Evolutionary conservation across 352 stramenopile species (phyloP), one percentile per base, ranked within the genome.

Genomic region (Saprolegnia parasitica): DNA sequence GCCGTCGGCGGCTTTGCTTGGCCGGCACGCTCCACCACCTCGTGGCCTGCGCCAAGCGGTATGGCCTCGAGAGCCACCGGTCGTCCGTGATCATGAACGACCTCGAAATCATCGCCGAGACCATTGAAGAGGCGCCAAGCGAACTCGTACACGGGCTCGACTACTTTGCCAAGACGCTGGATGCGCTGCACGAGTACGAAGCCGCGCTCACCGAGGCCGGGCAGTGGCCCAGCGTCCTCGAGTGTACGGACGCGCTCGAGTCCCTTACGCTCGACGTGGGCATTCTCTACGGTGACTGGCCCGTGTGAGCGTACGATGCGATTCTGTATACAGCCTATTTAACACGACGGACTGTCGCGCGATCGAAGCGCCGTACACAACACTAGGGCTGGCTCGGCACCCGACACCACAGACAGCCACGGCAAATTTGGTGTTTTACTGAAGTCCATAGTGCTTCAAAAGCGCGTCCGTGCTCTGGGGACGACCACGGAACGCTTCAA

Each of bases 401-500:
- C n/a, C n/a, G n/a, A n/a, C n/a, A n/a, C n/a, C n/a, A n/a, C n/a
- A n/a, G n/a, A n/a, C n/a, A n/a, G n/a, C n/a, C n/a, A n/a, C n/a
- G n/a, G n/a, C n/a, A n/a, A n/a, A n/a, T n/a, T n/a, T n/a, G n/a
- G n/a, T n/a, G n/a, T n/a, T n/a, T 35, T 35, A 35, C 29, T 35
- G 29, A 4, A 99, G 80, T 1, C 96, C 97, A 68, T 97, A 98
- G 76, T 99, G 96, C 29, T 90, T 84, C 40, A 99, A 81, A 35
- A 99, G 76, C 26, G 97, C 95, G 62, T 97, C 88, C 26, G 97
- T 89, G 24, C 80, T 97, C 21, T 96, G 95, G 65, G 97, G 91
- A 54, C 96, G 89, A 6, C 96, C 96, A 62, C 97, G 90, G 80
- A 99, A 99, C 55, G 75, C 79, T 67, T 96, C 85, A 74, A 98